These are phyloP conservation scores for Durotheca rogersii DNA, from an alignment of 495 filamentous ascomycete species.

Conservation along the genomic window DNA sequence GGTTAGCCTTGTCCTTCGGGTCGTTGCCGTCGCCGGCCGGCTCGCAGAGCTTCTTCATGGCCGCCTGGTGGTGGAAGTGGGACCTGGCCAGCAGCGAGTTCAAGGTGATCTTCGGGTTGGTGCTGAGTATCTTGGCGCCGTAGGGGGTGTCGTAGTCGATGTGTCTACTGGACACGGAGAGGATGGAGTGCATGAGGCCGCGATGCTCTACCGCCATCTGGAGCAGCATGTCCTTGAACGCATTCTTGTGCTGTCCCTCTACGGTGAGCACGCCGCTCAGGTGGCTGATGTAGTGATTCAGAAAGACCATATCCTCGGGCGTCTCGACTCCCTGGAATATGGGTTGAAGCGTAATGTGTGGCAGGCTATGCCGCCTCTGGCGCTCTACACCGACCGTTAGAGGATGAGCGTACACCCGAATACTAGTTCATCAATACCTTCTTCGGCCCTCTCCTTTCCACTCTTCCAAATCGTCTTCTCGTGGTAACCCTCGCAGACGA, in stretches of 20 bases:
- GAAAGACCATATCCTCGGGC: constrained; percentile 75
- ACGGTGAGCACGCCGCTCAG: constrained; percentile 80
- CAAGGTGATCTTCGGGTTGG: constrained; percentile 44
- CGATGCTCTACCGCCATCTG: constrained; percentile 81
- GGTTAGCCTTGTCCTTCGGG: constrained; percentile 47
- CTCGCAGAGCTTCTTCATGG: constrained; percentile 57
- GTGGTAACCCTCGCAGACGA: constrained; percentile 91
- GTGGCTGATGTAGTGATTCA: constrained; percentile 82
- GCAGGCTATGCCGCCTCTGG: constrained; percentile 45
- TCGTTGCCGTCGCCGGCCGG: constrained; percentile 44
- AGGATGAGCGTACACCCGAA: constrained; percentile 27
- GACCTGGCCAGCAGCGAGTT: constrained; percentile 48
- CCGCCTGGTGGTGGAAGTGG: constrained; percentile 60
- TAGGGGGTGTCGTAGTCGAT: constrained; percentile 59
- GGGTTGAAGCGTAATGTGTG: constrained; percentile 67
- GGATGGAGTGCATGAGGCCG: constrained; percentile 89
- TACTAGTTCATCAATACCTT: constrained; percentile 56
- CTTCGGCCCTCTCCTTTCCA: constrained; percentile 72
- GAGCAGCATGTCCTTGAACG: constrained; percentile 84
- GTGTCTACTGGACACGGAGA: constrained; percentile 83
- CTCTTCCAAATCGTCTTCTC: constrained; percentile 85
- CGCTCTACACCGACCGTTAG: constrained; percentile 44
- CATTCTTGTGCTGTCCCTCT: constrained; percentile 81
- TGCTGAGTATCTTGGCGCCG: constrained; percentile 46
- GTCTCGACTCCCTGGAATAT: constrained; percentile 87